A percentile compares a stretch with the other conserved stretches of the same genome.
Evolutionary conservation across 352 stramenopile species (phyloP).

Genomic region (Vaucheria bursata): DNA sequence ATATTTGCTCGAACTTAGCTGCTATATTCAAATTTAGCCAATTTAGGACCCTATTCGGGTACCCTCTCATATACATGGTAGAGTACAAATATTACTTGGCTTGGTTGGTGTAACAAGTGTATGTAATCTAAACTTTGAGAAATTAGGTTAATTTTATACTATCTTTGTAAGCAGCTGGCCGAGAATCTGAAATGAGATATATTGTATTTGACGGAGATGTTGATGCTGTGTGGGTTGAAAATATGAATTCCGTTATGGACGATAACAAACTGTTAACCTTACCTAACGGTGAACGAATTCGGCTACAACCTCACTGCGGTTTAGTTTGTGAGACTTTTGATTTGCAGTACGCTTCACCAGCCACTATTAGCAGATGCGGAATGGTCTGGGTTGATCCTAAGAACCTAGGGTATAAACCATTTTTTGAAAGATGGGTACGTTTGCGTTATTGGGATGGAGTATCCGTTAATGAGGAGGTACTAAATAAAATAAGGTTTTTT

Average conservation of each 20-base stretch:
- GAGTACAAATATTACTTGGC: too few relatives aligned
- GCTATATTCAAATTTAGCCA: too few relatives aligned
- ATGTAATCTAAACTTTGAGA: too few relatives aligned
- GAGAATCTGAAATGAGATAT: slow-evolving; percentile 83
- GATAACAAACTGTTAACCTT: slow-evolving; percentile 89
- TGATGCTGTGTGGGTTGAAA: slow-evolving; percentile 91
- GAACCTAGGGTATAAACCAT: slow-evolving; percentile 84
- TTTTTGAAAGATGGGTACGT: slow-evolving; percentile 85
- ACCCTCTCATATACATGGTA: too few relatives aligned
- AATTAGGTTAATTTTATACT: too few relatives aligned
- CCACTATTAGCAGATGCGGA: slow-evolving; percentile 83
- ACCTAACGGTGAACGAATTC: slow-evolving; percentile 87
- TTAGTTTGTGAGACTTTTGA: slow-evolving; percentile 93
- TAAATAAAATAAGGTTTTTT: too few relatives aligned
- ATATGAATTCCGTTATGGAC: slow-evolving; percentile 96
- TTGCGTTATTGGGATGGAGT: slow-evolving; percentile 64
- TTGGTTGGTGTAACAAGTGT: too few relatives aligned
- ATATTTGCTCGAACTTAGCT: too few relatives aligned
- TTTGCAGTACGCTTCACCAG: slow-evolving; percentile 84
- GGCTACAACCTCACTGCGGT: slow-evolving; percentile 74
- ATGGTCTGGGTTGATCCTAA: slow-evolving; percentile 95
- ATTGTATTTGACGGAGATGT: slow-evolving; percentile 91
- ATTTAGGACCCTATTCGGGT: too few relatives aligned
- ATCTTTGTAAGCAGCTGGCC: slow-evolving; percentile 10
- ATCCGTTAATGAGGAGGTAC: slow-evolving; percentile 39